A percentile compares a stretch with the other conserved stretches of the same genome.
These are phyloP conservation scores for Aureobasidium sp. DNA, from an alignment of 2,329 filamentous ascomycete species.

Conservation along the genomic window DNA sequence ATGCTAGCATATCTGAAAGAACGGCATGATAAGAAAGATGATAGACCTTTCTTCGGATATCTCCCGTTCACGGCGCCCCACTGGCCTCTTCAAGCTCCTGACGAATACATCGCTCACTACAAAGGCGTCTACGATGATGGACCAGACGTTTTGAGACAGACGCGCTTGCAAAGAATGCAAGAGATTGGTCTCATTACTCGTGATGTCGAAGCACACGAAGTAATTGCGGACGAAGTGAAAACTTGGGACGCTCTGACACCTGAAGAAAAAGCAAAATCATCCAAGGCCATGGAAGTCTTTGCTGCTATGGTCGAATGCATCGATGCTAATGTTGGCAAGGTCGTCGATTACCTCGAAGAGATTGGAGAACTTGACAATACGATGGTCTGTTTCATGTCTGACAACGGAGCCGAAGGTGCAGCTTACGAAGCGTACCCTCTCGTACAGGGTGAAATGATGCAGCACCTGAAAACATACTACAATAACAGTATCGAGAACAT, in stretches of 20 bases:
- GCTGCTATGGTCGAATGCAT: constrained; percentile 59
- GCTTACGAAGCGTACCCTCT: constrained; percentile 54
- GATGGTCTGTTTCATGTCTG: constrained; percentile 56
- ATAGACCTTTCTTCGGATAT: constrained; percentile 52
- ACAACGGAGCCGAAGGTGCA: constrained; percentile 57
- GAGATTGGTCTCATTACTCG: constrained; percentile 49
- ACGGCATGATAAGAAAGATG: constrained; percentile 30
- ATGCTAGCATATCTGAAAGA: constrained; percentile 34
- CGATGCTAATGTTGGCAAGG: constrained; percentile 53
- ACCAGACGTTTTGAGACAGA: constrained; percentile 48
- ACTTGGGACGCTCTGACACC: constrained; percentile 43
- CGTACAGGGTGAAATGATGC: constrained; percentile 47
- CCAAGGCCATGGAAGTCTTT: constrained; percentile 54
- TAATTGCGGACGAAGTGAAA: constrained; percentile 44
- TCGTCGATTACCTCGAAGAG: constrained; percentile 49
- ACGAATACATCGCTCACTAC: constrained; percentile 51
- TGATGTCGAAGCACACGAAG: constrained; percentile 46
- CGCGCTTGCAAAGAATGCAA: constrained; percentile 49
- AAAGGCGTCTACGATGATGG: constrained; percentile 55
- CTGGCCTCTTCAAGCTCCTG: constrained; percentile 56
- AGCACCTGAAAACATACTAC: constrained; percentile 51
- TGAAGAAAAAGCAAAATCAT: constrained; percentile 43
- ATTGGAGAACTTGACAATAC: constrained; percentile 57
- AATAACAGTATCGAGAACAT: constrained; percentile 53
- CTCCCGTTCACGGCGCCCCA: constrained; percentile 57